Conservation (phyloP, 2,329 filamentous ascomycete species). For the Fusarium sp. region DNA sequence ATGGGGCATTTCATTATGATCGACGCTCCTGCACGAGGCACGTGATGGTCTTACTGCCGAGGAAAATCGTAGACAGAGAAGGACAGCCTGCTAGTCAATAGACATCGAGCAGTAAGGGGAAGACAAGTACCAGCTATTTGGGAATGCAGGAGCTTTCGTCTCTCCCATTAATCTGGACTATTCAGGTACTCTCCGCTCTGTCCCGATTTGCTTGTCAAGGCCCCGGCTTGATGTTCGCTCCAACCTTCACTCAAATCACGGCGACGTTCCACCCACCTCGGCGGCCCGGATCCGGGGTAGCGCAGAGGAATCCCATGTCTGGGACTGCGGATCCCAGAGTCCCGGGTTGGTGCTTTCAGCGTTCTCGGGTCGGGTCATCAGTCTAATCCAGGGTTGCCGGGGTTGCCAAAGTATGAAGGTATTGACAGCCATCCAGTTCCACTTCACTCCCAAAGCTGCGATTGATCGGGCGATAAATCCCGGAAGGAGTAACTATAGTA, state of each 20-base stretch:
- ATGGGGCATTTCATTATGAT: neutral
- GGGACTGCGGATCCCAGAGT: no score
- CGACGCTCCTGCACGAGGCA: neutral
- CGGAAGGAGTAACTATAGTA: no score
- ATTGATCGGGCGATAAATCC: no score
- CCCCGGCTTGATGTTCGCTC: neutral
- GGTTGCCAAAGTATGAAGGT: no score
- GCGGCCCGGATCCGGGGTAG: no score
- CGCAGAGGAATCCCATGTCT: no score
- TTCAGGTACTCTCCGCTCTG: neutral
- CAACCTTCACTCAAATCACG: neutral
- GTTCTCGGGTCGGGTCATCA: no score
- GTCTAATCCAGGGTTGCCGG: no score
- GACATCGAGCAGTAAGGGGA: neutral
- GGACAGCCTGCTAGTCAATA: neutral
- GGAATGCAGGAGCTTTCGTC: neutral
- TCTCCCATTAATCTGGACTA: neutral
- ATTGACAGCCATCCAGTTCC: no score
- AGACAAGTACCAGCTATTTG: neutral
- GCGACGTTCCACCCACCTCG: neutral
- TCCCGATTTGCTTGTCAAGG: neutral
- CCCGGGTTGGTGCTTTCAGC: no score
- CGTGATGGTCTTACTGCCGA: neutral
- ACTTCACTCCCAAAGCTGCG: no score
- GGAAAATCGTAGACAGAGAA: neutral